These are phyloP conservation scores for Cladophialophora carrionii DNA, from an alignment of 2,329 filamentous ascomycete species.

Conservation along the genomic window DNA sequence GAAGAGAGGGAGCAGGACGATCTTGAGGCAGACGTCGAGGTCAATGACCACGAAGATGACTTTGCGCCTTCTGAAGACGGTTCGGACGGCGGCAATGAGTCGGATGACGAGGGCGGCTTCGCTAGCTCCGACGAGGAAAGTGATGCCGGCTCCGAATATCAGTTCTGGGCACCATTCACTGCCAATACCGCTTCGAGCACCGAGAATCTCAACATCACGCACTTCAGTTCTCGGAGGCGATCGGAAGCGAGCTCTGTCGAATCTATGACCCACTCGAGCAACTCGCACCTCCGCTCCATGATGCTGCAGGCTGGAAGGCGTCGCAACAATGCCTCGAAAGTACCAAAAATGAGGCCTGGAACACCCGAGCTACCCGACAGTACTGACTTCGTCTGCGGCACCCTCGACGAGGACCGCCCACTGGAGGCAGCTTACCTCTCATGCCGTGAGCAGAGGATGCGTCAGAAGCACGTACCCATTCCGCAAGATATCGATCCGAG, in stretches of 20 bases:
- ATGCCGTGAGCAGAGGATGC: constrained; percentile 77
- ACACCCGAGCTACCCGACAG: constrained; percentile 91
- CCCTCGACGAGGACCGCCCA: constrained; percentile 90
- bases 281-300: constrained; percentile 32
- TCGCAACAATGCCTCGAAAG: constrained; percentile 16
- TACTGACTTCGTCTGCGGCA: constrained; percentile 98
- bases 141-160: constrained; percentile 65
- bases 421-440: constrained; percentile 93
- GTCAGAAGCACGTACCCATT: constrained; percentile 76
- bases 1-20: constrained; percentile 66
- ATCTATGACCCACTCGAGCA: constrained; percentile 43
- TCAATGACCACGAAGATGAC: constrained; percentile 67
- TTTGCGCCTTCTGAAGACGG: constrained; percentile 59
- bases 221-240: constrained; percentile 51
- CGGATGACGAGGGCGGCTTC: constrained; percentile 75
- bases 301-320: constrained; percentile 18
- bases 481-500: constrained; percentile 98
- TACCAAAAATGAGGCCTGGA: constrained; percentile 63
- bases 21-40: constrained; percentile 55
- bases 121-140: constrained; percentile 70
- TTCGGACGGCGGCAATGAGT: constrained; percentile 73
- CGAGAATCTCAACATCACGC: constrained; percentile 54
- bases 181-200: constrained; percentile 57
- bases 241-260: constrained; percentile 59
- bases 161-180: constrained; percentile 62